Evolutionary conservation across 192 early-diverging fungal genomes (phyloP), one percentile per base, ranked within the genome.

Genomic region (Entophlyctis luteolus): DNA sequence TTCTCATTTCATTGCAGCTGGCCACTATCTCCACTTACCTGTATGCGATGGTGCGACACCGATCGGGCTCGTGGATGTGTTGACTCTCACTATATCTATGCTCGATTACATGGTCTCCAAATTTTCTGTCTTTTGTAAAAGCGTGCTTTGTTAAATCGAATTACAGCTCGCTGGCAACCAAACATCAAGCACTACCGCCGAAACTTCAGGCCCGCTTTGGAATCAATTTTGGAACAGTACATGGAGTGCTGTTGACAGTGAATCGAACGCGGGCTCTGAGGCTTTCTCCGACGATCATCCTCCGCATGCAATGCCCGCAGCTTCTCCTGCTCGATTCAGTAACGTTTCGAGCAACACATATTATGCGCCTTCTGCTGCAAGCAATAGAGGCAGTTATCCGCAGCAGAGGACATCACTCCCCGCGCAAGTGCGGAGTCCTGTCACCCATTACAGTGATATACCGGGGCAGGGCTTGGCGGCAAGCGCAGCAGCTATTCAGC

Each of bases 1-100:
- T 47, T 47, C 45, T 47, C 22, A 22, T 47, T 47, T 62, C 34
- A 10, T 5, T 18, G 35, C 50, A 60, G 68, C 65, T 2, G 77
- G 77, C 20, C 70, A 70, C n/a, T 82, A 75, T 56, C 50, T 82
- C 6, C 81, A 82, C 49, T 62, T 82, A 22, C 81, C 81, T 2
- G 77, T 82, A 18, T 53, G 76, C 6, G 81, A 82, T 36, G 69
- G 59, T n/a, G 20, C 38, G 1, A 60, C 69, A 2, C 70, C 75
- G 18, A 67, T 76, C 4, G 80, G 81, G 22, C 55, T 82, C 37
- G 74, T 79, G 22, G 81, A 82, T 60, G 81, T 82, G 14, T 68
- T 82, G 48, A 79, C 72, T 28, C 73, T 82, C 6, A 82, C 81
- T 1, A 63, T 72, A 37, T 70, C 75, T 5, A 82, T 77, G 52